A percentile compares a stretch with the other conserved stretches of the same genome.
Evolutionary conservation across 2,329 filamentous ascomycete species (phyloP).

Genomic region (Podosphaera leucotricha): DNA sequence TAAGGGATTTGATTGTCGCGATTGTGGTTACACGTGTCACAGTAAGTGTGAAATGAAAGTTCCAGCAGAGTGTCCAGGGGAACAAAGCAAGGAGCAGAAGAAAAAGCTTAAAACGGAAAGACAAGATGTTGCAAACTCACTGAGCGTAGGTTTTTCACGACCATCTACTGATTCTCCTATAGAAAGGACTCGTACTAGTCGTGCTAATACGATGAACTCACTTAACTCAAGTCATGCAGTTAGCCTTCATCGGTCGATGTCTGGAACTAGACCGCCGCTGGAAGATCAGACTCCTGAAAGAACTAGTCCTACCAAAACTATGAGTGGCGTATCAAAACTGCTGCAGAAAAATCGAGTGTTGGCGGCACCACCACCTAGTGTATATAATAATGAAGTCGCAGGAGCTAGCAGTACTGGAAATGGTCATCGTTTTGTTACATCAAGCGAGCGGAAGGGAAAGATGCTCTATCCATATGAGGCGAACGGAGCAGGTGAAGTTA

Average conservation of each 20-base stretch:
- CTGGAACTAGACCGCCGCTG: slow-evolving; percentile 30
- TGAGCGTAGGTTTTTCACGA: slow-evolving; percentile 6
- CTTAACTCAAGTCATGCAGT: slow-evolving; percentile 71
- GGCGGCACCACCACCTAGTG: slow-evolving; percentile 64
- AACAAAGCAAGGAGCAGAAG: slow-evolving; percentile 79
- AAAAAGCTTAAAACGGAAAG: slow-evolving; percentile 79
- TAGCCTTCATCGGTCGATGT: slow-evolving; percentile 53
- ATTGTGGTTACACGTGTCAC: slow-evolving; percentile 95
- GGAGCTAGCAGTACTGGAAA: slow-evolving; percentile 21
- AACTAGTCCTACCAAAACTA: slow-evolving; percentile 4
- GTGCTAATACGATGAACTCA: slow-evolving; percentile 71
- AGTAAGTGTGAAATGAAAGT: slow-evolving; percentile 99
- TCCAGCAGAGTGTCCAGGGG: slow-evolving; percentile 81
- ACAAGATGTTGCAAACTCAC: slow-evolving; percentile 47
- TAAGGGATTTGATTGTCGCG: slow-evolving; percentile 86
- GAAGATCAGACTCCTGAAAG: slow-evolving; percentile 24
- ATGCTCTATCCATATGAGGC: slow-evolving; percentile 82
- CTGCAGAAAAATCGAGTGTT: slow-evolving; percentile 38
- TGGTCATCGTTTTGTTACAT: slow-evolving; percentile 15
- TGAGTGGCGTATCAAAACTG: slow-evolving; percentile 8
- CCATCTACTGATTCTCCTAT: slow-evolving; percentile 24
- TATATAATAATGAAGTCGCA: slow-evolving; percentile 50
- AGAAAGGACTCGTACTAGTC: slow-evolving; percentile 43
- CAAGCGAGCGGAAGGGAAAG: slow-evolving; percentile 44
- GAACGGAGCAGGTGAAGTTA: slow-evolving; percentile 57